Conservation (phyloP, 176 grass and related monocot genomes). For the Melocanna baccifera region DNA sequence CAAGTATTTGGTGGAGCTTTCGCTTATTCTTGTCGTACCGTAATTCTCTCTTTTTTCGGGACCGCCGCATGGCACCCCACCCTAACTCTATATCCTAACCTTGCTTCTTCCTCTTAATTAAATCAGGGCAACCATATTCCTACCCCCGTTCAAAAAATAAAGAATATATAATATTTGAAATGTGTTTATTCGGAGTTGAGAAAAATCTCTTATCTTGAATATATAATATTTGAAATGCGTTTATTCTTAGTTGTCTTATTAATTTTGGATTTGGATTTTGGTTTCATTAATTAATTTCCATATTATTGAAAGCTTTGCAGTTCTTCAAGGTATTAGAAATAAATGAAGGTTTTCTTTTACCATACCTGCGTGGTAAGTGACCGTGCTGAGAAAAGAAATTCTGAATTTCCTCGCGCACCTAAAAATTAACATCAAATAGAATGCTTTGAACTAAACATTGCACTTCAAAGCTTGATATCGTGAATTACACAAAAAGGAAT, state of each 20-base stretch:
- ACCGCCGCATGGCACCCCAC: no score
- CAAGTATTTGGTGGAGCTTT: no score
- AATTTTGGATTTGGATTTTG: neutral
- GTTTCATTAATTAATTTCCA: neutral
- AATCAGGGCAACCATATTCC: no score
- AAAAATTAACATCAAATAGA: neutral
- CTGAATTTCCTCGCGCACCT: constrained; percentile 46
- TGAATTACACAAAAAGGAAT: neutral
- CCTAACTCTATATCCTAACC: no score
- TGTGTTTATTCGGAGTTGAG: neutral
- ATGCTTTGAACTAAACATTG: neutral
- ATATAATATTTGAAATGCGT: neutral
- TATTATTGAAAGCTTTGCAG: neutral
- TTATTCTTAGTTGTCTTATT: neutral
- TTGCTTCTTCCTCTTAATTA: no score
- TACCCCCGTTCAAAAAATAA: no score
- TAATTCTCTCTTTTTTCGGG: no score
- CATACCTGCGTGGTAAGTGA: constrained; percentile 24
- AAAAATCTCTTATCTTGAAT: no score
- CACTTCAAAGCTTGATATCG: neutral
- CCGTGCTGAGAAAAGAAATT: constrained; percentile 15
- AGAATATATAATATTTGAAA: no score
- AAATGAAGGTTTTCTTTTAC: neutral
- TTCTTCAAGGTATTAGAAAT: neutral
- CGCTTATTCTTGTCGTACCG: no score